Conservation (phyloP, 2,329 filamentous ascomycete species). For the Ambrosiella xylebori region DNA sequence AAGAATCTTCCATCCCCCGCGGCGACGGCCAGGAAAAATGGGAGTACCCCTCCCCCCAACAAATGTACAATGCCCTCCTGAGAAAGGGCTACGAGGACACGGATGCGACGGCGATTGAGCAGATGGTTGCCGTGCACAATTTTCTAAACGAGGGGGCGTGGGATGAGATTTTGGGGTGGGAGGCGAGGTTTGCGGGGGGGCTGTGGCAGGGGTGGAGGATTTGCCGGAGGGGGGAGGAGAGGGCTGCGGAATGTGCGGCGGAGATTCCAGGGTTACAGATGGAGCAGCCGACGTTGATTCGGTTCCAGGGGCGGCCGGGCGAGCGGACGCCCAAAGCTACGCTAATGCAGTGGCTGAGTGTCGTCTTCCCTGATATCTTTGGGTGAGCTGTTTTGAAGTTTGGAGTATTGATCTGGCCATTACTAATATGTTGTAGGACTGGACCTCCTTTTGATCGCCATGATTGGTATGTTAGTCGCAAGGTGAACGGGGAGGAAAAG, state of each 20-base stretch:
- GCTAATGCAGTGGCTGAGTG: constrained; percentile 64
- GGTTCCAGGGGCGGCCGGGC: constrained; percentile 77
- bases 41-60: constrained; percentile 96
- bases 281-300: constrained; percentile 53
- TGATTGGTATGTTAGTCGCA: constrained; percentile 83
- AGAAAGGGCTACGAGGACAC: constrained; percentile 94
- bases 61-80: constrained; percentile 98
- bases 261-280: constrained; percentile 24
- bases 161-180: constrained; percentile 89
- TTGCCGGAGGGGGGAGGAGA: constrained; percentile 57
- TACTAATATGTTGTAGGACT: constrained; percentile 32
- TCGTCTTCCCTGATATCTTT: constrained; percentile 64
- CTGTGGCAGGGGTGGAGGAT: constrained; percentile 54
- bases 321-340: constrained; percentile 85
- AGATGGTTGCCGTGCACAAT: constrained; percentile 96
- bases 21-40: constrained; percentile 64
- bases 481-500: constrained; percentile 47
- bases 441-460: constrained; percentile 90
- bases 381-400: constrained; percentile 34
- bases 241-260: constrained; percentile 21
- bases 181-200: constrained; percentile 65
- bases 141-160: constrained; percentile 96
- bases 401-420: neutral
- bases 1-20: constrained; percentile 80
- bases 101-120: constrained; percentile 78